Conservation (phyloP, 2,329 filamentous ascomycete genomes). For the Geoglossum cookeanum region DNA sequence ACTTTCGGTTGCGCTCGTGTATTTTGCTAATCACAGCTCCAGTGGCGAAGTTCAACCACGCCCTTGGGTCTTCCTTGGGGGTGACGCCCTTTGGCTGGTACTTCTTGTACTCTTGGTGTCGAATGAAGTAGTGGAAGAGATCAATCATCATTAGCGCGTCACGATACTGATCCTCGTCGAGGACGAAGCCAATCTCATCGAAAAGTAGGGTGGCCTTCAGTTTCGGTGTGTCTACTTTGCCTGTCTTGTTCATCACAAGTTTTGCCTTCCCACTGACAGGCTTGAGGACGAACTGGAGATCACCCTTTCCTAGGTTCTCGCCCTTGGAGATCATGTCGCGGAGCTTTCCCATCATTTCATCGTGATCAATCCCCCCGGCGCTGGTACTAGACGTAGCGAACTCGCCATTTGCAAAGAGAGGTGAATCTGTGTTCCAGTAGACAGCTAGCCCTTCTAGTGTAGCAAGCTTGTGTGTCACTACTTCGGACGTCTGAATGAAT, state of each 20-base stretch:
- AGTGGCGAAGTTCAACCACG: constrained; percentile 84
- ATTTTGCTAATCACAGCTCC: constrained; percentile 84
- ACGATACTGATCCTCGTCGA: constrained; percentile 94
- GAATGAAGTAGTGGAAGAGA: constrained; percentile 93
- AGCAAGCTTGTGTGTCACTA: constrained; percentile 81
- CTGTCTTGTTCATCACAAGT: constrained; percentile 86
- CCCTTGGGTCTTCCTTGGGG: constrained; percentile 75
- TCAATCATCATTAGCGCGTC: constrained; percentile 97
- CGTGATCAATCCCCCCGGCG: constrained; percentile 46
- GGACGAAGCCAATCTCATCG: constrained; percentile 91
- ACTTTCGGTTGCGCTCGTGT: constrained; percentile 76
- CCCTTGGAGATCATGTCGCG: constrained; percentile 60
- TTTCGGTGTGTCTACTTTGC: constrained; percentile 57
- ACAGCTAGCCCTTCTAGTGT: constrained; percentile 76
- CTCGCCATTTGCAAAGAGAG: constrained; percentile 59
- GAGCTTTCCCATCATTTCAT: constrained; percentile 60
- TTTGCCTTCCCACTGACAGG: constrained; percentile 91
- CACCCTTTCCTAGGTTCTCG: constrained; percentile 34
- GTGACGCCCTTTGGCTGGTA: constrained; percentile 64
- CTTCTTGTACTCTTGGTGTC: constrained; percentile 93
- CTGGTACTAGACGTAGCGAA: constrained; percentile 11
- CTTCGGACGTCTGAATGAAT: constrained; percentile 75
- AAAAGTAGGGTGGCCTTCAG: constrained; percentile 85
- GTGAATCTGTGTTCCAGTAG: constrained; percentile 95
- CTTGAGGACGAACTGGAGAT: constrained; percentile 86